Evolutionary conservation across 2,329 filamentous ascomycete species (phyloP), one percentile per base, ranked within the genome.

Genomic region (Ceratocystis eucalypticola): DNA sequence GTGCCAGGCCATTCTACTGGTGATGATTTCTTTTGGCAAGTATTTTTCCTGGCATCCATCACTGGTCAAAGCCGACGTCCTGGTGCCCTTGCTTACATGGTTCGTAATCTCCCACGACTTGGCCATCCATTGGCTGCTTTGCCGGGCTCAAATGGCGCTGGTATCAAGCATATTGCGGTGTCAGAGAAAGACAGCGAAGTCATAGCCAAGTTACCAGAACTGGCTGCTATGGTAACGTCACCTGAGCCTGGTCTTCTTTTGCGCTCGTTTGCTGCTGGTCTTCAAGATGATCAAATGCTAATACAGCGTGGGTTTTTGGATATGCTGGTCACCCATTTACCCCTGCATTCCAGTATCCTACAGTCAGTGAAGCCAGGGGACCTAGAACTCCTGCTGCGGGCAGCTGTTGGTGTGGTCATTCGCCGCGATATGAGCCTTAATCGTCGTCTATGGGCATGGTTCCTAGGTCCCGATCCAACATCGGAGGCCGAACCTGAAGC

Each of bases 1-100:
- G 83, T 76, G 41, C 75, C 74, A 66, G 80, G 76, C 46, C 84
- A 83, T 74, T 83, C 78, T 59, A 81, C 81, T 7, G 85, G 86
- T 8, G 89, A 92, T 70, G 89, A 89, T 70, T 96, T 94, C 75
- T 99, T 97, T 74, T 99, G 94, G 94, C 94, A 99, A 77, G 96
- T 91, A 74, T 88, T 99, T 73, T 97, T 99, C 72, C 79, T 99
- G 20, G 91, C 93, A 8, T 88, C 90, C 20, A 94, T 99, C 68
- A 96, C 94, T 0, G 93, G 92, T 72, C 84, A 90, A 53, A 91
- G 87, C 68, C 83, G 93, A 68, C 85, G 94, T 66, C 86, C 89
- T 69, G 94, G 94, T 30, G 91, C 91, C 48, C 79, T 99, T 67
- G 91, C 92, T 41, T 99, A 95, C 74, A 79, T 99, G 50, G 80